Evolutionary conservation across 1,284 basidiomycete genomes (phyloP), one percentile per base, ranked within the genome.

Genomic region (Boletus semigastroideus): DNA sequence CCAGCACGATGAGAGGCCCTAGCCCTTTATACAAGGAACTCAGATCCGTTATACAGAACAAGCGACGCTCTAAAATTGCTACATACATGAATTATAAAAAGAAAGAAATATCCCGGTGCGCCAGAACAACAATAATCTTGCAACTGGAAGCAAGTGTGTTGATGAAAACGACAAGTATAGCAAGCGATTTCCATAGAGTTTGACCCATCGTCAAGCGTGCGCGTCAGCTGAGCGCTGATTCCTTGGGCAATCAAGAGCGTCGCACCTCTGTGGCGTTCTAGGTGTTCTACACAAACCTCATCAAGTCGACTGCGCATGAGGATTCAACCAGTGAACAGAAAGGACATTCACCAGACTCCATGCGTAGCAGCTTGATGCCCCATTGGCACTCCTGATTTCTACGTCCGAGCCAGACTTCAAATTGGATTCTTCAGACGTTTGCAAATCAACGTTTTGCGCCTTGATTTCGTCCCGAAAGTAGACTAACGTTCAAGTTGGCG

Each of bases 401-500:
- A 5, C 5, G 22, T 22, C 22, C 22, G 22, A 22, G 22, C 22
- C 5, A 6, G 25, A 25, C 25, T 25, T 25, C 25, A 3, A 25
- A 7, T 25, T 25, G 5, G 25, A 25, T 6, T 7, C 19, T 5
- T n/a, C 28, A 22, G 17, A 38, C 3, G 5, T 27, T 28, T 25
- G n/a, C 11, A 28, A 30, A 27, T 19, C 12, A 19, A 14, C 4
- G 10, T 41, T 25, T 19, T 6, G 22, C 4, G 13, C 9, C 28
- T 6, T 25, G 34, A 7, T 22, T 33, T 41, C 41, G 16, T 45
- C 53, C 3, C 38, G 42, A 22, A 62, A 17, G 36, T 25, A 25
- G 5, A 40, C 57, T 42, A 2, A 42, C 46, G 4, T 63, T 60
- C 43, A 63, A n/a, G 40, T 61, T 61, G 36, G 55, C 59, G 10